These are phyloP conservation scores for Fagopyrum tataricum DNA, from an alignment of 148 eudicot species.

Conservation along the genomic window DNA sequence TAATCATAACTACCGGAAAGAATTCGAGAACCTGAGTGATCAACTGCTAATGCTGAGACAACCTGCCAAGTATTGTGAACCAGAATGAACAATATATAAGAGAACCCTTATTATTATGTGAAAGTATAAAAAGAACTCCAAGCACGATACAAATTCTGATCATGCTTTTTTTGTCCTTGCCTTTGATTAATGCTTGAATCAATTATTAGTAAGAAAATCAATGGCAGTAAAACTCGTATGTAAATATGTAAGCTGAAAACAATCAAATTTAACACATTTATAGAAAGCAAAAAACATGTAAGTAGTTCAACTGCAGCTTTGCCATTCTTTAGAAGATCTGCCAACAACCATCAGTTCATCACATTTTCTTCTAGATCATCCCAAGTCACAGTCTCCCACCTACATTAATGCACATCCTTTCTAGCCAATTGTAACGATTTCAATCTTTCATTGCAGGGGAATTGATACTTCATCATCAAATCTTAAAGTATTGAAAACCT, in stretches of 20 bases:
- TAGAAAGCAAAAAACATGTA: background rate
- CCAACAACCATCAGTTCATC: background rate
- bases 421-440: background rate
- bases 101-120: background rate
- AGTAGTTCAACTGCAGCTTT: background rate
- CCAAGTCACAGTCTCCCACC: background rate
- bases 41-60: slow-evolving; percentile 89
- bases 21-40: slow-evolving; percentile 89
- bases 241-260: slow-evolving; percentile 2
- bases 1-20: slow-evolving; percentile 96
- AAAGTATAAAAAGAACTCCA: background rate
- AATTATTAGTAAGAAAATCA: background rate
- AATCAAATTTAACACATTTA: background rate
- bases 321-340: background rate
- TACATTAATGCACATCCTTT: background rate
- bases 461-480: background rate
- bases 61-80: slow-evolving; percentile 43
- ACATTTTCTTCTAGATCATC: background rate
- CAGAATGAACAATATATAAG: background rate
- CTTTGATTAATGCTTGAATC: background rate
- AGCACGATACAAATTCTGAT: background rate
- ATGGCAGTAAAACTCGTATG: background rate
- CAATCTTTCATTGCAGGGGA: background rate
- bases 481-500: background rate
- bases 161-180: background rate